A percentile compares a stretch with the other conserved stretches of the same genome.
Evolutionary conservation across 2,329 filamentous ascomycete genomes (phyloP).

Genomic region (Sclerotinia sclerotiorum): DNA sequence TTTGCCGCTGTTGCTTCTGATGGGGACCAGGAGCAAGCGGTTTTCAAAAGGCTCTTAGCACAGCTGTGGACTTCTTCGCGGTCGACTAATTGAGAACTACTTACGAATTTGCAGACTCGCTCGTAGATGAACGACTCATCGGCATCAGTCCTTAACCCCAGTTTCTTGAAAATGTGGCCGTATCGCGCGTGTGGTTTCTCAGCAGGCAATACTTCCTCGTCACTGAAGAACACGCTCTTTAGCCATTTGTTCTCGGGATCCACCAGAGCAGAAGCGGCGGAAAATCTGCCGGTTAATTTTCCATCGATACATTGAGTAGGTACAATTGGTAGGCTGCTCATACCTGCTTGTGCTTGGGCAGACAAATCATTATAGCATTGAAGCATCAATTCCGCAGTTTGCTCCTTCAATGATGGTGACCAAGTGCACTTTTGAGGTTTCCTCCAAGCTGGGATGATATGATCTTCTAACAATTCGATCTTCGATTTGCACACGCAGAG

Average conservation of each 20-base stretch:
- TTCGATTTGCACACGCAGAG: conserved; percentile 24
- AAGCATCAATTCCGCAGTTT: conserved; percentile 29
- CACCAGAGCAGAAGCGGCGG: conserved; percentile 28
- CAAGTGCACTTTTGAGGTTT: conserved; percentile 16
- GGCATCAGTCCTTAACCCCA: conserved; percentile 31
- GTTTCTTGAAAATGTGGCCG: conserved; percentile 26
- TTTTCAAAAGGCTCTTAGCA: conserved; percentile 23
- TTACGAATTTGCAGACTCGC: conserved; percentile 28
- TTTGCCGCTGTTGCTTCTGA: background rate
- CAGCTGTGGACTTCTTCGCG: conserved; percentile 17
- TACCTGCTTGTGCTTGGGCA: conserved; percentile 7
- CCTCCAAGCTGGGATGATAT: conserved; percentile 34
- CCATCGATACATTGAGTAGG: conserved; percentile 28
- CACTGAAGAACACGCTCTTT: conserved; percentile 32
- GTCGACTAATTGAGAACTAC: conserved; percentile 3
- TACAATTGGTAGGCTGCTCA: conserved; percentile 32
- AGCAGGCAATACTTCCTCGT: conserved; percentile 35
- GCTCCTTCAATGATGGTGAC: conserved; percentile 26
- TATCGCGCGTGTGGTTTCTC: conserved; percentile 28
- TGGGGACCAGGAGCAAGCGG: conserved; percentile 21
- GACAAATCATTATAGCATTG: conserved; percentile 26
- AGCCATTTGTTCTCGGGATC: conserved; percentile 28
- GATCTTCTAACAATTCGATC: conserved; percentile 25
- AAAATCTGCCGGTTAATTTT: conserved; percentile 27
- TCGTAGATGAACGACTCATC: conserved; percentile 30